A percentile compares a stretch with the other conserved stretches of the same genome.
phyloP scores from a whole-genome alignment of 805 yeast genomes.

The Spathaspora girioi region DNA sequence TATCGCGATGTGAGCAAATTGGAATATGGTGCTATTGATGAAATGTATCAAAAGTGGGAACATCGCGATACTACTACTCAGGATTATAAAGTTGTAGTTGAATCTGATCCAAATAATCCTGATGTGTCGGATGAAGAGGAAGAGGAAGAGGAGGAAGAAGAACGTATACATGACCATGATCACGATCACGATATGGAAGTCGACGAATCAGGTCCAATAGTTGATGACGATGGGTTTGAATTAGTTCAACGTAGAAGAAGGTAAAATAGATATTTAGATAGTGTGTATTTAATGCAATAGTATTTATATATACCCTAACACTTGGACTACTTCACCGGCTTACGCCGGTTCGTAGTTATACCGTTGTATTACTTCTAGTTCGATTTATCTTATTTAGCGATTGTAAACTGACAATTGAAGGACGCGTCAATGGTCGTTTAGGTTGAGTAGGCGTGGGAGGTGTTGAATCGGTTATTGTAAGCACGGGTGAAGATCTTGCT shows the following conservation, averaged over 20 bases:
- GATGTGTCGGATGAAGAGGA: conserved; percentile 47
- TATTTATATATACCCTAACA: not conserved
- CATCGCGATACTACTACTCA: conserved; percentile 18
- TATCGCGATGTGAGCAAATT: conserved; percentile 61
- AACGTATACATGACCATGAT: conserved; percentile 21
- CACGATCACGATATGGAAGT: conserved; percentile 29
- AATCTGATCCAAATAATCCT: conserved; percentile 63
- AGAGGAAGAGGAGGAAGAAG: conserved; percentile 42
- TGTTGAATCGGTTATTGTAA: not conserved
- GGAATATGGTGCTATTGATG: conserved; percentile 55
- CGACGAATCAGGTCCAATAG: conserved; percentile 51
- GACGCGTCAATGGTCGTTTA: conserved; percentile 9
- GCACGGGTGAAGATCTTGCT: not conserved
- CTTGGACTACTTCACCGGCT: conserved; percentile 10
- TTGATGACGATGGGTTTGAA: conserved; percentile 95
- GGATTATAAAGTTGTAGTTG: conserved; percentile 34
- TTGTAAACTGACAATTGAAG: conserved; percentile 35
- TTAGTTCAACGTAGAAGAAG: conserved; percentile 61
- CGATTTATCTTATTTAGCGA: conserved; percentile 39
- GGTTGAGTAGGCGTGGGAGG: not conserved
- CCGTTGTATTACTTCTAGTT: conserved; percentile 26
- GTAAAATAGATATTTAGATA: not conserved
- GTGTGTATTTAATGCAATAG: not conserved
- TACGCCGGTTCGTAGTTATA: too few species aligned
- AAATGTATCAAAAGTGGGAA: conserved; percentile 56